Percentiles rank a stretch among this genome's conserved stretches.
Conservation (phyloP, 2,329 filamentous ascomycete genomes). For the Cladophialophora bantiana region DNA sequence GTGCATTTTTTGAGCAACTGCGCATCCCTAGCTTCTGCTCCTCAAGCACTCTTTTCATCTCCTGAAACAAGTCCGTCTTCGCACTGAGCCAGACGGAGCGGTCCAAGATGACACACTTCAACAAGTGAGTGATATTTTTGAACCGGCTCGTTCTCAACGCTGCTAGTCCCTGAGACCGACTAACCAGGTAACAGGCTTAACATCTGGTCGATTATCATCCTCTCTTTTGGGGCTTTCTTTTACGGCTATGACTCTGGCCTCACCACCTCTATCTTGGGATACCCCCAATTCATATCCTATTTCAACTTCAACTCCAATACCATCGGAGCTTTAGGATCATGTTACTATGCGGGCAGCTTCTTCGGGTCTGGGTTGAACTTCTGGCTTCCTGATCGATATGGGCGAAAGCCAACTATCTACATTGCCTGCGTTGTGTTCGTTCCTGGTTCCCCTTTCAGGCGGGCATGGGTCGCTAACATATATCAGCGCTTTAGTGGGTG, state of each 20-base stretch:
- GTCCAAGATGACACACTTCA: conserved; percentile 21
- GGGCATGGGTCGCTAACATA: conserved; percentile 5
- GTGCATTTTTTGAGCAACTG: not conserved
- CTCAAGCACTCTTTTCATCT: not conserved
- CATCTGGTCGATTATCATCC: conserved; percentile 21
- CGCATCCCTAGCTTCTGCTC: not conserved
- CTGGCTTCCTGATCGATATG: conserved; percentile 25
- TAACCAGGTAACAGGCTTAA: conserved; percentile 8
- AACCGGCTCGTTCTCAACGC: not conserved
- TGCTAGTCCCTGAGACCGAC: not conserved
- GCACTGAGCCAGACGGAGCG: not conserved
- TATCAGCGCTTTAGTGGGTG: conserved; percentile 14
- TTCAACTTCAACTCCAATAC: conserved; percentile 28
- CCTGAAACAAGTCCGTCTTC: too few species aligned
- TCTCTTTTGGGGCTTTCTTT: conserved; percentile 30
- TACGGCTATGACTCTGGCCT: conserved; percentile 32
- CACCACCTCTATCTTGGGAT: conserved; percentile 27
- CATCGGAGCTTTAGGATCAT: conserved; percentile 23
- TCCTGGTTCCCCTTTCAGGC: not conserved
- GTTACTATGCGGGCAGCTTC: conserved; percentile 25
- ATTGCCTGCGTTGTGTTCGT: conserved; percentile 20
- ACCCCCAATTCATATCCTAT: conserved; percentile 27
- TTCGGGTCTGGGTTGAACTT: conserved; percentile 23
- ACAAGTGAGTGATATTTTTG: conserved; percentile 9
- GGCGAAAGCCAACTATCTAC: conserved; percentile 23